Percentiles rank a stretch among this genome's conserved stretches.
Evolutionary conservation across 495 filamentous ascomycete species (phyloP).

Genomic region (Aspergillus carlsbadensis): DNA sequence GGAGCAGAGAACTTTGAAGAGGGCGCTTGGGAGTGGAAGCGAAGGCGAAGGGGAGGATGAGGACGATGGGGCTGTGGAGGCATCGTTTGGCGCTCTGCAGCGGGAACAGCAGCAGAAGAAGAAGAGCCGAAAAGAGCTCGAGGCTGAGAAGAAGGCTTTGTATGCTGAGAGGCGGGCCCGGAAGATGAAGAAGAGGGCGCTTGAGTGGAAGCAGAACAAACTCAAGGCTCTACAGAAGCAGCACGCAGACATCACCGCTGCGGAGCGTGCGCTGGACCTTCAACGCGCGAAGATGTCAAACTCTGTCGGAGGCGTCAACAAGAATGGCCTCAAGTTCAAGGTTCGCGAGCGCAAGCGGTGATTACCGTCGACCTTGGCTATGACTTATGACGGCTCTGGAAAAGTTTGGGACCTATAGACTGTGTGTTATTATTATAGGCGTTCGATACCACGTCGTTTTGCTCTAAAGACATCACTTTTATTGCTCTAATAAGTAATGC

Average conservation of each 20-base stretch:
- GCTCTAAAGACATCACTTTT: slow-evolving; percentile 15
- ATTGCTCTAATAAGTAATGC: slow-evolving; percentile 9
- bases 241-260: slow-evolving; percentile 65
- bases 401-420: slow-evolving; percentile 16
- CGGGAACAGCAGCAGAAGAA: slow-evolving; percentile 28
- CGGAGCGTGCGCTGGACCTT: slow-evolving; percentile 74
- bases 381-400: slow-evolving; percentile 14
- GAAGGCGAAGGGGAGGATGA: slow-evolving; percentile 27
- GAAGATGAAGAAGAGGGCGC: slow-evolving; percentile 49
- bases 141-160: slow-evolving; percentile 40
- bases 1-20: slow-evolving; percentile 46
- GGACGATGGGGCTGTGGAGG: slow-evolving; percentile 32
- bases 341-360: slow-evolving; percentile 69
- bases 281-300: slow-evolving; percentile 81
- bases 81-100: slow-evolving; percentile 23
- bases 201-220: slow-evolving; percentile 50
- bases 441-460: slow-evolving; percentile 14
- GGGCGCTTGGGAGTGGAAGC: slow-evolving; percentile 10
- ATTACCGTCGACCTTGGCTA: slow-evolving; percentile 10
- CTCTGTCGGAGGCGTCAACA: slow-evolving; percentile 74
- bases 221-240: slow-evolving; percentile 66
- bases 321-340: slow-evolving; percentile 80
- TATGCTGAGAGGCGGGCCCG: slow-evolving; percentile 42
- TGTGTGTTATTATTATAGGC: slow-evolving; percentile 10
- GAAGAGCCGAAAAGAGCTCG: slow-evolving; percentile 39